phyloP scores from a whole-genome alignment of 371 early-diverging fungal species.

The Mortierella sp. region DNA sequence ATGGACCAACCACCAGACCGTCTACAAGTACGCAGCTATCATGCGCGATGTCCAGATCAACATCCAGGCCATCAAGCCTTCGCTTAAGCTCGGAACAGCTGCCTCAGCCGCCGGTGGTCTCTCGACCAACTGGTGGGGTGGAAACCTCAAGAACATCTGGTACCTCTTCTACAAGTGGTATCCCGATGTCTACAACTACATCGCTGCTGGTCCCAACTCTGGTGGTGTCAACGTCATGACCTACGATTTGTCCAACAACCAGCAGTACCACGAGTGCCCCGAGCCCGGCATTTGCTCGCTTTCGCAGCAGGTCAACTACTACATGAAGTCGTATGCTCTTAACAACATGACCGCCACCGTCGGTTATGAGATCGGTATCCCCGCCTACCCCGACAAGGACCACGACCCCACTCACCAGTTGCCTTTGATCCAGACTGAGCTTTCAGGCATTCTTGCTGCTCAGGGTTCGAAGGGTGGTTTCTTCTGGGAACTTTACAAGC shows the following conservation, averaged over 20 bases:
- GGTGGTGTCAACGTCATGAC: constrained; percentile 55
- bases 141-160: constrained; percentile 55
- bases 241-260: constrained; percentile 50
- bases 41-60: constrained; percentile 48
- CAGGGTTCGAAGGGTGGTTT: constrained; percentile 52
- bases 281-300: constrained; percentile 38
- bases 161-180: constrained; percentile 42
- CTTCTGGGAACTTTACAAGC: constrained; percentile 55
- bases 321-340: constrained; percentile 49
- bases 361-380: constrained; percentile 54
- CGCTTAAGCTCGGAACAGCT: constrained; percentile 35
- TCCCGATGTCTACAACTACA: constrained; percentile 45
- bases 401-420: constrained; percentile 51
- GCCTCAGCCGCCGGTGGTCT: constrained; percentile 52
- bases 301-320: constrained; percentile 51
- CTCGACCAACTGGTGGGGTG: constrained; percentile 53
- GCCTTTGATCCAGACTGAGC: constrained; percentile 43
- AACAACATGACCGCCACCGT: constrained; percentile 44
- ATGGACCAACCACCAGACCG: constrained; percentile 45
- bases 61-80: constrained; percentile 41
- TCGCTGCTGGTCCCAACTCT: constrained; percentile 29
- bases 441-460: constrained; percentile 36
- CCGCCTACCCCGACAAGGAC: constrained; percentile 46
- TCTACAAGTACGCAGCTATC: constrained; percentile 52
- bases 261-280: constrained; percentile 47